A percentile compares a stretch with the other conserved stretches of the same genome.
These are phyloP conservation scores for Pythium sukuiense DNA, from an alignment of 352 stramenopile species.

Conservation along the genomic window DNA sequence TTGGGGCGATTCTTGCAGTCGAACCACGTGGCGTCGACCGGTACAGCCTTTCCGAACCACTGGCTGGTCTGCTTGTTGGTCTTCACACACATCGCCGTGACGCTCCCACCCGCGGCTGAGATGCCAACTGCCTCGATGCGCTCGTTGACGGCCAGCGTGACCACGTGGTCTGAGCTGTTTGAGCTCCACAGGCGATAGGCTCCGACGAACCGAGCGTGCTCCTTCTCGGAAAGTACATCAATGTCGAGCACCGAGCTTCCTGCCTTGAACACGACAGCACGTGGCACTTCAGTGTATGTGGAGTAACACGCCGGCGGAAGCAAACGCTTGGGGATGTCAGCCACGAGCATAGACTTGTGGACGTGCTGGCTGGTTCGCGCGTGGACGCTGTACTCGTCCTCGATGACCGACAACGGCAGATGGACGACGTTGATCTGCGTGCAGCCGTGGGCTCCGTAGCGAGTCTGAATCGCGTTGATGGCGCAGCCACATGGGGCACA, in stretches of 20 bases:
- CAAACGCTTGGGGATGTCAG: neutral
- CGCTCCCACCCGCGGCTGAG: neutral
- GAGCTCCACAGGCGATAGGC: neutral
- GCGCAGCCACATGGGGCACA: neutral
- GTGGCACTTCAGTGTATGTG: neutral
- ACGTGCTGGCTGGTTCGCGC: neutral
- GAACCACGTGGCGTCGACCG: neutral
- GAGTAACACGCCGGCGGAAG: neutral
- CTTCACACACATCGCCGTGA: slow-evolving; percentile 3
- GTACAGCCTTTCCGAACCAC: neutral
- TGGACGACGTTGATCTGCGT: neutral
- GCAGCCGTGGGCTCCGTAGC: neutral
- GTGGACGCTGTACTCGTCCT: neutral
- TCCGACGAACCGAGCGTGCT: neutral
- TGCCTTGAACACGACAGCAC: neutral
- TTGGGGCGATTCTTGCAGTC: neutral
- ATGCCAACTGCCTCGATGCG: slow-evolving; percentile 4
- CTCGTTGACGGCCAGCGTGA: slow-evolving; percentile 6
- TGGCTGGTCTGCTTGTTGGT: slow-evolving; percentile 12
- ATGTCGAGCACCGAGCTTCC: neutral
- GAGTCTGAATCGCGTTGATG: slow-evolving; percentile 3
- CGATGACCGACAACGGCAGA: neutral
- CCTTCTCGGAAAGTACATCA: neutral
- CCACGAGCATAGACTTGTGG: neutral
- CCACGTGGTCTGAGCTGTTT: neutral